Evolutionary conservation across 83 land plant genomes (phyloP).

Genomic region (Thuja plicata): DNA sequence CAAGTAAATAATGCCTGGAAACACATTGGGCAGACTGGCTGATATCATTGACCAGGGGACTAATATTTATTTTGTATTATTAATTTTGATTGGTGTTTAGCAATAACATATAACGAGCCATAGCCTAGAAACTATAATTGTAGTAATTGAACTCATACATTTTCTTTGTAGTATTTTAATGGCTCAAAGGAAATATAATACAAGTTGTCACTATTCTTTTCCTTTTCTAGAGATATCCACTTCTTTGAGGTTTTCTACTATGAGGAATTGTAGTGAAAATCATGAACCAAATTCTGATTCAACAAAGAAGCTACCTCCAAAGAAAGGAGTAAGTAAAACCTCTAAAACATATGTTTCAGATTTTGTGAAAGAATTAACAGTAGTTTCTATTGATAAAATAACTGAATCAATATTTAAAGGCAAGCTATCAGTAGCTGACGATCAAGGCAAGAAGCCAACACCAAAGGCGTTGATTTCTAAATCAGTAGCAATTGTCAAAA

Average conservation of each 20-base stretch:
- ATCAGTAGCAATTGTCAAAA: background rate
- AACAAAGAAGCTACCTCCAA: background rate
- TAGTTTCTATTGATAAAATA: background rate
- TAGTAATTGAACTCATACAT: background rate
- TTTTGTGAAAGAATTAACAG: background rate
- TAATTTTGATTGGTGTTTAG: background rate
- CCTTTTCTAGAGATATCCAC: background rate
- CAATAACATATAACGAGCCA: background rate
- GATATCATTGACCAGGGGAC: background rate
- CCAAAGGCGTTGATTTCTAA: background rate
- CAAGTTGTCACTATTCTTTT: background rate
- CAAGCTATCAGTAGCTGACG: background rate
- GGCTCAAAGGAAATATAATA: background rate
- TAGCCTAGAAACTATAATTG: background rate
- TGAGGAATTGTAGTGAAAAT: conserved; percentile 13
- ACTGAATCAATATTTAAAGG: background rate
- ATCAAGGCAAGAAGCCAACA: background rate
- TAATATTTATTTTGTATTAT: background rate
- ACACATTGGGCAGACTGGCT: conserved; percentile 75
- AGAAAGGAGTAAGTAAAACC: background rate
- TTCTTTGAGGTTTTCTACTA: background rate
- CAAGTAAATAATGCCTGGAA: conserved; percentile 87
- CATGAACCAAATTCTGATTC: conserved; percentile 12
- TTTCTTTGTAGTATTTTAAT: background rate
- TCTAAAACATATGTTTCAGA: background rate